Conservation (phyloP, 2,329 filamentous ascomycete genomes). For the Moelleriella libera region DNA sequence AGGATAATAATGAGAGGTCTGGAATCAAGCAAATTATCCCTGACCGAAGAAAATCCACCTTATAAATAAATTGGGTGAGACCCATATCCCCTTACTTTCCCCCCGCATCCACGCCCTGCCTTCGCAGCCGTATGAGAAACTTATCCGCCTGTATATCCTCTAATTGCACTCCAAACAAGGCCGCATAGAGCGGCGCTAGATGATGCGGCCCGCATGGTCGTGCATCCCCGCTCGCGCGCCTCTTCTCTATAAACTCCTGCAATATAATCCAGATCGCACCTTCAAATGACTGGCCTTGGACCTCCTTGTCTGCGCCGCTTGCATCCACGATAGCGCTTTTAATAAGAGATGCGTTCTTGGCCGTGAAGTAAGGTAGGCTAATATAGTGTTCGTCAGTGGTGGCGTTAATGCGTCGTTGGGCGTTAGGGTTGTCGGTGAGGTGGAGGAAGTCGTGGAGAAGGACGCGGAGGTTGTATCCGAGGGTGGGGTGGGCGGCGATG, state of each 20-base stretch:
- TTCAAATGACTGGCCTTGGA: conserved; percentile 2
- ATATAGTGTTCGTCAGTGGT: conserved; percentile 7
- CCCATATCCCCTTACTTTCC: no score
- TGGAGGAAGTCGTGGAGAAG: conserved; percentile 5
- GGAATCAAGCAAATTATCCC: no score
- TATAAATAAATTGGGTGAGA: no score
- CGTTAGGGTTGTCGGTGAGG: conserved; percentile 3
- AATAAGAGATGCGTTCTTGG: conserved; percentile 2
- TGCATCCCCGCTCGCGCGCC: conserved; percentile 6
- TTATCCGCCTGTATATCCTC: conserved; percentile 3
- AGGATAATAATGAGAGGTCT: no score
- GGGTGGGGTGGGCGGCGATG: conserved; percentile 1
- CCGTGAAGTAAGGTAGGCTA: conserved; percentile 6
- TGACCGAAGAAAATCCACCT: no score
- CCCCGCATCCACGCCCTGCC: not conserved
- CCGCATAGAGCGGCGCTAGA: conserved; percentile 7
- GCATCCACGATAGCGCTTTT: conserved; percentile 4
- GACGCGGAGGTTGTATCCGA: conserved; percentile 6
- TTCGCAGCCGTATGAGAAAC: conserved; percentile 2
- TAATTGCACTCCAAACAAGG: conserved; percentile 5
- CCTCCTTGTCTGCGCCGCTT: not conserved
- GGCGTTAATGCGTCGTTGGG: conserved; percentile 3
- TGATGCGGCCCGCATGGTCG: conserved; percentile 8
- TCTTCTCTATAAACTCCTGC: conserved; percentile 5
- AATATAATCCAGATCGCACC: conserved; percentile 2